Evolutionary conservation across 1,284 basidiomycete genomes (phyloP), one percentile per base, ranked within the genome.

Genomic region (Grifola frondosa): DNA sequence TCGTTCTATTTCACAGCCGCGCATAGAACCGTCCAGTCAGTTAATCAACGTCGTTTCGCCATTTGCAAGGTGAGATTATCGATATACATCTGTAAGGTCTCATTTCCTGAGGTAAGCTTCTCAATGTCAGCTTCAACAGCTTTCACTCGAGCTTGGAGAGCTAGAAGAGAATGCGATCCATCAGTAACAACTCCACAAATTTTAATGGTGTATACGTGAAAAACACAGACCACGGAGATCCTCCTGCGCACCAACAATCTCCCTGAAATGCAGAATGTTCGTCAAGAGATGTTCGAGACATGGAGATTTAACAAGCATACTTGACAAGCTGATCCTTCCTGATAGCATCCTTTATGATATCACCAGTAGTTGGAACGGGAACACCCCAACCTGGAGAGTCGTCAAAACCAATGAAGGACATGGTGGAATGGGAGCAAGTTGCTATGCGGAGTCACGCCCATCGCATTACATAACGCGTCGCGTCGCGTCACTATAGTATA

Each of bases 41-140:
- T n/a, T n/a, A n/a, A n/a, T 71, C 63, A 86, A 62, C 84, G 74
- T 50, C 83, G 70, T 60, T 81, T 87, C 21, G 86, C 84, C 80
- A 90, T 88, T 63, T 91, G 83, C 59, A 86, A 74, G 0, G 89
- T 91, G 50, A 92, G 61, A 56, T 92, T 92, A 61, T 92, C 88
- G 56, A 91, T 91, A 59, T 92, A 92, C 79, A 84, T 86, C 61
- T 92, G 89, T 42, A 92, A 66, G 5, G 83, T 91, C 49, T 84
- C 81, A 54, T 92, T 92, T 43, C 84, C 85, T 1, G 86, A 84
- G 3, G 73, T 68, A 16, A 91, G 71, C 61, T 88, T 90, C 47
- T 88, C 83, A 13, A 88, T 75, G 53, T 92, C 89, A 42, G 71
- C 73, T 62, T 91, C 84, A 5, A 87, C 81, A 16, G 69, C 64